phyloP scores from a whole-genome alignment of 768 basidiomycete species.

The Gymnopilus dilepis region DNA sequence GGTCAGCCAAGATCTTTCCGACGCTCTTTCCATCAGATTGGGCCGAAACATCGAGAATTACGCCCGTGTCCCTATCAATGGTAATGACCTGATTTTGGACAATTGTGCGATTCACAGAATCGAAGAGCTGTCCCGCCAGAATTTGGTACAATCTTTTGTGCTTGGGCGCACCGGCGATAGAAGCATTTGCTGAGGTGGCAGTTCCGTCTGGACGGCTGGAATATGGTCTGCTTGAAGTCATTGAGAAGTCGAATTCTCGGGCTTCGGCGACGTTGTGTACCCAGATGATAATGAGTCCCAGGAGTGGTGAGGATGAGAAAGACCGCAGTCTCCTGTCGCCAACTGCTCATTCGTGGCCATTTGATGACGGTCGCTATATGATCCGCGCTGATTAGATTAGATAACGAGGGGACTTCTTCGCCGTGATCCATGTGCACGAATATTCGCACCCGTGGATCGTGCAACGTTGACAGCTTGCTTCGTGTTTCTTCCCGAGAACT shows the following conservation, averaged over 20 bases:
- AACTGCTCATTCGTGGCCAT: neutral
- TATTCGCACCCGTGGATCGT: too few relatives aligned
- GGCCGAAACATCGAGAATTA: conserved; percentile 49
- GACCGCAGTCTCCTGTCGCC: neutral
- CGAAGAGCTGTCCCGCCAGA: conserved; percentile 56
- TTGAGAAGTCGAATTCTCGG: neutral
- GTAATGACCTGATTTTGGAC: conserved; percentile 52
- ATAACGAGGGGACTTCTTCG: neutral
- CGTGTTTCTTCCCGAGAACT: neutral
- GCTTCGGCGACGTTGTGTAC: neutral
- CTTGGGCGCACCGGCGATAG: neutral
- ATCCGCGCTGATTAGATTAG: neutral
- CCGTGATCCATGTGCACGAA: neutral
- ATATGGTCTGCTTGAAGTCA: neutral
- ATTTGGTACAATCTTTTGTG: conserved; percentile 22
- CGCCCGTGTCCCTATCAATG: conserved; percentile 49
- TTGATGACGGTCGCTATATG: neutral
- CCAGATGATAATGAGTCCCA: neutral
- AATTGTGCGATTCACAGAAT: conserved; percentile 47
- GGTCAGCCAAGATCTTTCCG: neutral
- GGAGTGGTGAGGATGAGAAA: neutral
- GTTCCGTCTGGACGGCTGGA: neutral
- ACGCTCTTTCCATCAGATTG: conserved; percentile 1
- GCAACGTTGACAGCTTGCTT: neutral
- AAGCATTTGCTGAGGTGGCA: neutral